Percentiles rank a stretch among this genome's conserved stretches.
Conservation (phyloP, 805 yeast genomes). For the Wickerhamomyces ciferrii region DNA sequence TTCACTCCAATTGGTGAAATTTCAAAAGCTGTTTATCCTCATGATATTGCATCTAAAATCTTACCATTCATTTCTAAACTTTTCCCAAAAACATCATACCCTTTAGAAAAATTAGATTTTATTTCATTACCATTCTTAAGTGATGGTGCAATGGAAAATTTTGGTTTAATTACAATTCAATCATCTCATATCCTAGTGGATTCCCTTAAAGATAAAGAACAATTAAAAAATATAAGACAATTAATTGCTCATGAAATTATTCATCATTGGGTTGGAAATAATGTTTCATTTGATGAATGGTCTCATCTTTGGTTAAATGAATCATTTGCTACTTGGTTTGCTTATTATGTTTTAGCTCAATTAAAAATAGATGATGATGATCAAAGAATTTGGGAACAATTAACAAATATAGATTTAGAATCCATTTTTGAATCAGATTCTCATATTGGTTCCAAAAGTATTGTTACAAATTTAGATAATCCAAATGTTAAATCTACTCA, state of each 20-base stretch:
- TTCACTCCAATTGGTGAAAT: slow-evolving; percentile 52
- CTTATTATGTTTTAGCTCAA: slow-evolving; percentile 38
- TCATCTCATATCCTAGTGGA: slow-evolving; percentile 42
- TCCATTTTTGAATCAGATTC: slow-evolving; percentile 32
- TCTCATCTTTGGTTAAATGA: slow-evolving; percentile 71
- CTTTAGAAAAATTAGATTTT: slow-evolving; percentile 61
- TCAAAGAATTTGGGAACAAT: slow-evolving; percentile 27
- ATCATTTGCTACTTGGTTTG: slow-evolving; percentile 72
- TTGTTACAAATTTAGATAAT: slow-evolving; percentile 25
- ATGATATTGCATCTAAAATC: slow-evolving; percentile 39
- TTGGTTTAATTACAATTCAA: slow-evolving; percentile 61
- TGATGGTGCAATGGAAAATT: slow-evolving; percentile 81
- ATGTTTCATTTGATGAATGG: slow-evolving; percentile 64
- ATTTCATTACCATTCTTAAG: slow-evolving; percentile 64
- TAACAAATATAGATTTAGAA: slow-evolving; percentile 25
- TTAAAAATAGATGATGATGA: slow-evolving; percentile 21
- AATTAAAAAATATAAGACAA: slow-evolving; percentile 38
- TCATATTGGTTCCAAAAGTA: slow-evolving; percentile 23
- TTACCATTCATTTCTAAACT: slow-evolving; percentile 41
- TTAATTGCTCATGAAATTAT: slow-evolving; percentile 67
- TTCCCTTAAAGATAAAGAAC: slow-evolving; percentile 19
- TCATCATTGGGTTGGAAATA: slow-evolving; percentile 79
- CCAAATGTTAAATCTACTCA: slow-evolving; percentile 32
- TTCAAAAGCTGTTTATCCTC: slow-evolving; percentile 41
- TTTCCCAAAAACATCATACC: slow-evolving; percentile 42